Evolutionary conservation across 1,284 basidiomycete genomes (phyloP), one percentile per base, ranked within the genome.

Genomic region (Tremellales sp.): DNA sequence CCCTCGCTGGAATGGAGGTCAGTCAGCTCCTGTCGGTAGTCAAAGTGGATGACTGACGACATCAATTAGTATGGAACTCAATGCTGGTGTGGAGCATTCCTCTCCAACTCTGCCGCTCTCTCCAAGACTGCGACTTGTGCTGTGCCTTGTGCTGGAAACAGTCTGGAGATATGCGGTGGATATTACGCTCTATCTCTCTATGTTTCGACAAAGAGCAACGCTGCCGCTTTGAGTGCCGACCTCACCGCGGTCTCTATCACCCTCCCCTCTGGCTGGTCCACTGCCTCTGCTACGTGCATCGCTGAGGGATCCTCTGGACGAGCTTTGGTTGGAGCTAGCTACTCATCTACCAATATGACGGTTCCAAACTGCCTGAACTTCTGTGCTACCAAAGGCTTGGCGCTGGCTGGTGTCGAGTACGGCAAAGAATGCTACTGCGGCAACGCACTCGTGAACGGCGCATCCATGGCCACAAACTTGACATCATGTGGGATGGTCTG

Each of bases 341-440:
- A 35, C 34, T 36, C 50, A 27, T 35, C 48, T 13, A 39, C 45
- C 39, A 43, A 48, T 27, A 61, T 63, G 59, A 65, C 61, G 3
- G 28, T 42, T 24, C 39, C 53, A 24, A 50, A 44, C 7, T 70
- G 68, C 45, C 40, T 63, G 5, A 32, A 38, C 5, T 59, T 43
- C 48, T 70, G 68, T 46, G n/a, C 25, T 28, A 40, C 13, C 29
- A 48, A 53, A 8, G 63, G 65, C 10, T 69, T 54, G 56, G 32
- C 50, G 3, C 45, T 57, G 21, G 59, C 63, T 16, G 63, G 59
- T 38, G 31, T 63, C 33, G 50, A 55, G 39, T 65, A 58, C 52
- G 48, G 38, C 37, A 41, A 41, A 28, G 54, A 60, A 21, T 52
- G 56, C 36, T 56, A 54, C 35, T 61, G 58, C 40, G 54, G 38